Conservation (phyloP, 176 grass and related monocot genomes). For the Ensete ventricosum region DNA sequence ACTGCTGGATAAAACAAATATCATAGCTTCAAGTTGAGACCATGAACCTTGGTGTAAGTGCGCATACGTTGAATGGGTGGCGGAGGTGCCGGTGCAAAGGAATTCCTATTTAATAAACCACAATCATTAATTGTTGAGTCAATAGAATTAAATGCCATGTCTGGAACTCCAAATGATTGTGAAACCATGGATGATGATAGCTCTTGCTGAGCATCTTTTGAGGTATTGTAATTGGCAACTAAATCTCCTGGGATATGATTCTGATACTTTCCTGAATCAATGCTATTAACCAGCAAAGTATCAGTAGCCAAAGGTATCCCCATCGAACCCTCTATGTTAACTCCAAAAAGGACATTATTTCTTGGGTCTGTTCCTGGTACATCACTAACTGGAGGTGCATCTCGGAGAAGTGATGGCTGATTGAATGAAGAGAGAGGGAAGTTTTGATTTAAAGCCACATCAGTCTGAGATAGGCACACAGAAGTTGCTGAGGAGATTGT, state of each 20-base stretch:
- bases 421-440: constrained; percentile 51
- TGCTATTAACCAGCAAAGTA: constrained; percentile 54
- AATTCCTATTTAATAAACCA: constrained; percentile 68
- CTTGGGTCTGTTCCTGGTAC: constrained; percentile 63
- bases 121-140: constrained; percentile 86
- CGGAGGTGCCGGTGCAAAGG: constrained; percentile 38
- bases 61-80: constrained; percentile 63
- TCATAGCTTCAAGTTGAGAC: constrained; percentile 1
- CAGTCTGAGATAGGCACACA: constrained; percentile 61
- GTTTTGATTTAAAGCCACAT: constrained; percentile 65
- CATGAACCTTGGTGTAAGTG: constrained; percentile 88
- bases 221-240: constrained; percentile 48
- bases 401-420: constrained; percentile 62
- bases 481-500: constrained; percentile 85
- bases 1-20: neutral
- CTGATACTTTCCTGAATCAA: constrained; percentile 61
- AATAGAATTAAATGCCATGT: constrained; percentile 93
- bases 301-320: constrained; percentile 61
- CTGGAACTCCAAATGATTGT: constrained; percentile 83
- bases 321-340: constrained; percentile 57
- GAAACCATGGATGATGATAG: constrained; percentile 97
- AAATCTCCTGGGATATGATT: constrained; percentile 58
- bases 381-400: constrained; percentile 47
- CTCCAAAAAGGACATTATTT: constrained; percentile 70
- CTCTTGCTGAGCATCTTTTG: constrained; percentile 82